phyloP scores from a whole-genome alignment of 2,329 filamentous ascomycete species.

The Nectriaceae sp. region DNA sequence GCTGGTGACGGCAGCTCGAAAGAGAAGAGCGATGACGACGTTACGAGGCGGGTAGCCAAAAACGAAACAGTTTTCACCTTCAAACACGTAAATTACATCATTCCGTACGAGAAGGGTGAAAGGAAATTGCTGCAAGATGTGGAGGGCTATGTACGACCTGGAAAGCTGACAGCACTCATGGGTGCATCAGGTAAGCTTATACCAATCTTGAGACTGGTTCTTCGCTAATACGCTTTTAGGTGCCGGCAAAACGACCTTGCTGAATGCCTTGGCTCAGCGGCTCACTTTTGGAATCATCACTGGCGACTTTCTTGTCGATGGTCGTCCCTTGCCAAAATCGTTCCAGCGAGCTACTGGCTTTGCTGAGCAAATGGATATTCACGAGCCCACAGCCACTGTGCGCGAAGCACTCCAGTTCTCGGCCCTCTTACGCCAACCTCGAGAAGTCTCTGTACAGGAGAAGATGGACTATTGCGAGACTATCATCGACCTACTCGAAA shows the following conservation, averaged over 20 bases:
- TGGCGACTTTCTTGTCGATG: constrained; percentile 80
- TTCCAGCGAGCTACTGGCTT: constrained; percentile 82
- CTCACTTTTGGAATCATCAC: constrained; percentile 75
- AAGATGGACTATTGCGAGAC: constrained; percentile 70
- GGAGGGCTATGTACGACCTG: constrained; percentile 82
- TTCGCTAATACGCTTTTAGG: constrained; percentile 24
- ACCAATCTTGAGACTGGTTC: not conserved
- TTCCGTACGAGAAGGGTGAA: constrained; percentile 60
- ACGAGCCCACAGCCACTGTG: constrained; percentile 67
- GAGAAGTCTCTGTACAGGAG: constrained; percentile 56
- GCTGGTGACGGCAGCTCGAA: constrained; percentile 15
- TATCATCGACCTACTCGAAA: constrained; percentile 69
- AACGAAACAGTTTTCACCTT: constrained; percentile 63
- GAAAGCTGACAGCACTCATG: constrained; percentile 80
- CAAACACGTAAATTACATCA: constrained; percentile 51
- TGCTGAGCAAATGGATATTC: constrained; percentile 65
- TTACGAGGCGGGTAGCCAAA: constrained; percentile 51
- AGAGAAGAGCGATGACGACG: constrained; percentile 31
- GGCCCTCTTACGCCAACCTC: constrained; percentile 62
- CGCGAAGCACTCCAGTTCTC: constrained; percentile 68
- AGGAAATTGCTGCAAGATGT: constrained; percentile 73
- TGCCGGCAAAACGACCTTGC: constrained; percentile 71
- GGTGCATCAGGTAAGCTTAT: constrained; percentile 47
- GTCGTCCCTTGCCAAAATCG: constrained; percentile 67
- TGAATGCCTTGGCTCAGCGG: constrained; percentile 74